A percentile compares a stretch with the other conserved stretches of the same genome.
Evolutionary conservation across 805 yeast genomes (phyloP).

Genomic region (Starmerella bombicola): DNA sequence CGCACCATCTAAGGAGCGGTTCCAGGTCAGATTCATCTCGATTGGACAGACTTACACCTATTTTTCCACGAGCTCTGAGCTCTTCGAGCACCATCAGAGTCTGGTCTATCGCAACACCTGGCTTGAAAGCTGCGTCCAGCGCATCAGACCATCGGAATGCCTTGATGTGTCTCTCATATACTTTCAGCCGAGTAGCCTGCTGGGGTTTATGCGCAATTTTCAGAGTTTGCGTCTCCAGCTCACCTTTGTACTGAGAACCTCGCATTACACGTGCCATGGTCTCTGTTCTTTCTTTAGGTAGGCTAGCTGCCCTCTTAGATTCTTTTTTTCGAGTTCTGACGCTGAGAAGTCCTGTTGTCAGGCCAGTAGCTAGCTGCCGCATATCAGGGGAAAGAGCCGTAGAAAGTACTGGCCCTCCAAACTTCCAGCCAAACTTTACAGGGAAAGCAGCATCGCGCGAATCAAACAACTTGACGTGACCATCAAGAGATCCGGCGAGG

Average conservation of each 20-base stretch:
- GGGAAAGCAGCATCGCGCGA: conserved; percentile 53
- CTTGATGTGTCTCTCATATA: conserved; percentile 71
- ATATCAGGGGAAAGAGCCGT: conserved; percentile 80
- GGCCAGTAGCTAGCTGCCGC: conserved; percentile 86
- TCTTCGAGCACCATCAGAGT: conserved; percentile 77
- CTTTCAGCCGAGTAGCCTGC: conserved; percentile 41
- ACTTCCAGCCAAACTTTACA: conserved; percentile 94
- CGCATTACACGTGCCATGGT: conserved; percentile 70
- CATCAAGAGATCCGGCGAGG: conserved; percentile 89
- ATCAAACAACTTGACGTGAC: conserved; percentile 92
- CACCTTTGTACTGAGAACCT: conserved; percentile 85
- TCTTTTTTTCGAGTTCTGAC: conserved; percentile 74
- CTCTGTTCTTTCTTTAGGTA: conserved; percentile 35
- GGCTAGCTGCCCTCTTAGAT: conserved; percentile 33
- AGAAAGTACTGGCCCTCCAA: conserved; percentile 81
- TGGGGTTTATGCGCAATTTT: conserved; percentile 36
- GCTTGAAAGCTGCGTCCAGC: conserved; percentile 67
- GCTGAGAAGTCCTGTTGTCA: conserved; percentile 77
- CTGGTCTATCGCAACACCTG: conserved; percentile 67
- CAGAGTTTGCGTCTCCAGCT: conserved; percentile 58
- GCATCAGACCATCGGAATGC: conserved; percentile 91
- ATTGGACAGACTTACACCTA: conserved; percentile 62
- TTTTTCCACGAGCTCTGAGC: conserved; percentile 77
- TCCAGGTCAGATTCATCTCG: conserved; percentile 79
- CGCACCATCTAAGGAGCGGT: conserved; percentile 77